Evolutionary conservation across 768 basidiomycete genomes (phyloP).

Genomic region (Suillus luteus): DNA sequence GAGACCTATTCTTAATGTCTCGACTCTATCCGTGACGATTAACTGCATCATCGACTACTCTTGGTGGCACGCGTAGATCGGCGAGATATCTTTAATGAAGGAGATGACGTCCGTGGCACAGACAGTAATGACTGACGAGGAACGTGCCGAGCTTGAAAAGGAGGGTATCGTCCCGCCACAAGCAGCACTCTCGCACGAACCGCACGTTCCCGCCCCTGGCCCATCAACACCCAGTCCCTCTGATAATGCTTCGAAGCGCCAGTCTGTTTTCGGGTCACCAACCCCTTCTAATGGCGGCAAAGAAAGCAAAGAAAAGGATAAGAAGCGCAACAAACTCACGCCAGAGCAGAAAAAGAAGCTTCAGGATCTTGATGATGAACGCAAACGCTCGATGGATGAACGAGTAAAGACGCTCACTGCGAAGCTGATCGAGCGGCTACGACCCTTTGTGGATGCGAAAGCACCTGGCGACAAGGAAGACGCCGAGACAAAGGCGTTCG

Average conservation of each 20-base stretch:
- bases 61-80: conserved; percentile 61
- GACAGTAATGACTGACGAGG: conserved; percentile 91
- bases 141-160: conserved; percentile 83
- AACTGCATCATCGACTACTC: conserved; percentile 2
- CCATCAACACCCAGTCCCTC: conserved; percentile 16
- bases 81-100: conserved; percentile 95
- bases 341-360: conserved; percentile 87
- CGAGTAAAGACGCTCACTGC: conserved; percentile 72
- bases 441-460: conserved; percentile 91
- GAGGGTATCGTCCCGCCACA: conserved; percentile 47
- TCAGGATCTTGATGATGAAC: conserved; percentile 78
- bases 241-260: conserved; percentile 24
- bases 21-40: conserved; percentile 5
- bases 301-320: conserved; percentile 43
- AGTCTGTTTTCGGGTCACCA: conserved; percentile 17
- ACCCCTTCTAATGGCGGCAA: conserved; percentile 25
- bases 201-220: conserved; percentile 13
- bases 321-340: conserved; percentile 54
- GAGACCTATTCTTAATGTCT: conserved; percentile 3
- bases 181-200: conserved; percentile 19
- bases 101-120: conserved; percentile 85
- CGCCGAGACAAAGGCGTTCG: conserved; percentile 78
- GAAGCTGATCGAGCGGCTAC: conserved; percentile 81
- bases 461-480: conserved; percentile 80
- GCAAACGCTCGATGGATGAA: conserved; percentile 75